Evolutionary conservation across 225 moss, liverwort and hornwort genomes (phyloP).

Genomic region (Thuidium tamariscinum): DNA sequence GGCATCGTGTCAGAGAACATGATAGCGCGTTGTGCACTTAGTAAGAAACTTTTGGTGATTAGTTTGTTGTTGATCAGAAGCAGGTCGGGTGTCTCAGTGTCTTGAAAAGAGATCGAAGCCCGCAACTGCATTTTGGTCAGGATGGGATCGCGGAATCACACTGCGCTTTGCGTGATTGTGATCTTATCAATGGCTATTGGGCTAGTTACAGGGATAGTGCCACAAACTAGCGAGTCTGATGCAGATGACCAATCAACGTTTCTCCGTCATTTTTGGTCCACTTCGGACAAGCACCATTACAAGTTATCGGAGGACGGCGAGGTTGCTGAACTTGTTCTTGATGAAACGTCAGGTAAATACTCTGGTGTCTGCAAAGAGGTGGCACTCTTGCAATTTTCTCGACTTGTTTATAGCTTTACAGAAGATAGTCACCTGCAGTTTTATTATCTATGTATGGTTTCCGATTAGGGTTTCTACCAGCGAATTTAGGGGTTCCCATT

Average conservation of each 20-base stretch:
- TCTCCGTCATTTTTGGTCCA: conserved; percentile 43
- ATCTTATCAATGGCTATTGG: conserved; percentile 5
- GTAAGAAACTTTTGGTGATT: neutral
- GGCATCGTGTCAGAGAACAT: neutral
- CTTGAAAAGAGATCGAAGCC: neutral
- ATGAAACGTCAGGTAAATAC: conserved; percentile 17
- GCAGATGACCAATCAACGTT: conserved; percentile 19
- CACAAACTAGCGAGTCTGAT: conserved; percentile 5
- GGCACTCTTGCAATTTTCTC: neutral
- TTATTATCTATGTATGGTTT: neutral
- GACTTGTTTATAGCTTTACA: neutral
- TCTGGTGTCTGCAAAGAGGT: neutral
- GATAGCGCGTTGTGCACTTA: neutral
- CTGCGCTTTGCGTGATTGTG: neutral
- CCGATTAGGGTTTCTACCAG: neutral
- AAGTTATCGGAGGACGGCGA: conserved; percentile 33
- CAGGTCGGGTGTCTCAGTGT: neutral
- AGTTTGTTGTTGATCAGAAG: neutral
- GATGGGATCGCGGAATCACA: neutral
- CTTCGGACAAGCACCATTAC: conserved; percentile 38
- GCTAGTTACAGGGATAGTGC: conserved; percentile 11
- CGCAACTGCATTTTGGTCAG: neutral
- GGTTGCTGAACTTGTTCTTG: conserved; percentile 35
- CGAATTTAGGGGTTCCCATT: neutral
- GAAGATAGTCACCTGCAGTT: neutral